Evolutionary conservation across 768 basidiomycete species (phyloP).

Genomic region (Russula sp.): DNA sequence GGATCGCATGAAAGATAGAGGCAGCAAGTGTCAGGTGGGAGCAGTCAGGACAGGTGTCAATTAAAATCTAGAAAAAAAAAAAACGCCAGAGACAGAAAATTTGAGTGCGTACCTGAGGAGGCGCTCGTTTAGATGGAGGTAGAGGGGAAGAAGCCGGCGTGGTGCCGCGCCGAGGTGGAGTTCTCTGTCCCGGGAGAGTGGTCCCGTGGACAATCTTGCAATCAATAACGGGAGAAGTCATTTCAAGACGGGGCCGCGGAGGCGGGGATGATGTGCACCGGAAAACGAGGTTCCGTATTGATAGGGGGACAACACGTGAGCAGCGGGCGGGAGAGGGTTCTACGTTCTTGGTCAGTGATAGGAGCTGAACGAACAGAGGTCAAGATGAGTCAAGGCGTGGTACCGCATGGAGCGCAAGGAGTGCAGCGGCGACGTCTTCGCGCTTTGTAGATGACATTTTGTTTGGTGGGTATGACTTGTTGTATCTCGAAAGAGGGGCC

Average conservation of each 20-base stretch:
- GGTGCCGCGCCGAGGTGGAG: constrained; percentile 1
- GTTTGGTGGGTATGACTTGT: neutral
- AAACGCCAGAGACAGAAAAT: neutral
- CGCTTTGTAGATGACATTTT: constrained; percentile 5
- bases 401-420: constrained; percentile 6
- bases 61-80: neutral
- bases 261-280: constrained; percentile 14
- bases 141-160: constrained; percentile 19
- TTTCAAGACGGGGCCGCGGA: neutral
- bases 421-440: constrained; percentile 18
- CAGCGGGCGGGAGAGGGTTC: constrained; percentile 1
- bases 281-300: constrained; percentile 16
- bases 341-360: neutral
- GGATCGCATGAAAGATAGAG: neutral
- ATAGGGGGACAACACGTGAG: constrained; percentile 9
- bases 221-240: constrained; percentile 12
- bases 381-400: constrained; percentile 17
- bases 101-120: constrained; percentile 1
- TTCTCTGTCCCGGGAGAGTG: neutral
- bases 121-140: constrained; percentile 16
- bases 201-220: neutral
- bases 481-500: constrained; percentile 8
- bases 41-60: neutral
- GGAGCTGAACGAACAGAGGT: neutral
- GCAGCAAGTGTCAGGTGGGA: constrained; percentile 1